Base-by-base conservation (phyloP, 495 filamentous ascomycete genomes). In the Trichocladium uniseriatum region DNA sequence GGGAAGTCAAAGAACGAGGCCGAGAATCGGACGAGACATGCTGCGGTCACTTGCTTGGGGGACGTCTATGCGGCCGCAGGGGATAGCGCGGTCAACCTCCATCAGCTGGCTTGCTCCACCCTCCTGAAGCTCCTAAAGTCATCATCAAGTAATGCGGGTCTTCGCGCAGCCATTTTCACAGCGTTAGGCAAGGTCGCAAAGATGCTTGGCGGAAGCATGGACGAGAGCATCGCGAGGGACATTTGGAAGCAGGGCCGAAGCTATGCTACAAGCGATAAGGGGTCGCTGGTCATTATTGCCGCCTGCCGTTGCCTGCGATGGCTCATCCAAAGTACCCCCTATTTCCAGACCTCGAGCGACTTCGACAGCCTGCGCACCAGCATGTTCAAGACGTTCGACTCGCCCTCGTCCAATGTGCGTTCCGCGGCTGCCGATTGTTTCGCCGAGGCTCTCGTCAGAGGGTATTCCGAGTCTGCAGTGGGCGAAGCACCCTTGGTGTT, bases 231-330 rank as follows among this genome's bases (percentile, higher is more conserved):
- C n/a, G 86, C 84, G 10, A 80, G 88, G 56, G 91, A 96, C 61
- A 79, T 89, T 22, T 97, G 90, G 92, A 99, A 95, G 64, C 84
- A 87, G 58, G 83, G 85, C 20, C 78, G 92, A 38, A 84, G 77
- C 65, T 78, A 82, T 47, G 84, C 86, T 9, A 77, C 81, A 1
- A 72, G 75, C 36, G 92, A 97, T 62, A 96, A 90, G 62, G 82
- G 89, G 9, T 77, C 80, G 5, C 74, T 94, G 37, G 89, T 87
- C 20, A 82, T 97, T 61, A 76, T 84, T 11, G 79, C 79, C 48
- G 87, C 88, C 11, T 94, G 86, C 55, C 78, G 79, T 47, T 94
- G 89, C 59, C 64, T 97, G 47, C 85, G 87, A 58, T 72, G 80
- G 39, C 66, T 97, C 44, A 67, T 86, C 27, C 80, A 73, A 40